Percentiles rank a stretch among this genome's conserved stretches.
Conservation (phyloP, 106 monocot species). For the Dactylorhiza incarnata region DNA sequence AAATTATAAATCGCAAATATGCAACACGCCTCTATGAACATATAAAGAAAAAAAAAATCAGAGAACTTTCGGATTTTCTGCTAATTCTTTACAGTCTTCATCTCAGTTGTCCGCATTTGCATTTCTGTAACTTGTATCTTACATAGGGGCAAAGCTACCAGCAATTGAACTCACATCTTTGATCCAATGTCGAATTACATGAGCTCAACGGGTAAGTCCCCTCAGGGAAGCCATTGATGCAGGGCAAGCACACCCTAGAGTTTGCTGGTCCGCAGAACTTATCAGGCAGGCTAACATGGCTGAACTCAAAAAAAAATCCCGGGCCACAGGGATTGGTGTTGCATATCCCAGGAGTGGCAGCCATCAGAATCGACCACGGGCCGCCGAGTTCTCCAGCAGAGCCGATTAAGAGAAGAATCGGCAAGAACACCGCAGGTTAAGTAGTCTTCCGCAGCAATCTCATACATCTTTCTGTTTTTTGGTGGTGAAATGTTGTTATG, state of each 20-base stretch:
- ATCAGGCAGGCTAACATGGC: slow-evolving; percentile 13
- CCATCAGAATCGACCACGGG: slow-evolving; percentile 77
- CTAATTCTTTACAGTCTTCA: slow-evolving; percentile 11
- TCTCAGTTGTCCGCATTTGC: slow-evolving; percentile 29
- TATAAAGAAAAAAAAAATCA: too few relatives aligned
- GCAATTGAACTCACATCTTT: slow-evolving; percentile 57
- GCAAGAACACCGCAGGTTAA: slow-evolving; percentile 83
- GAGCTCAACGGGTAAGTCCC: slow-evolving; percentile 30
- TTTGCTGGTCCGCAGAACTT: slow-evolving; percentile 49
- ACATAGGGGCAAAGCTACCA: slow-evolving; percentile 52
- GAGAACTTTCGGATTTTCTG: too few relatives aligned
- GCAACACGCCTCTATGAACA: too few relatives aligned
- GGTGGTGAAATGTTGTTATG: too few relatives aligned
- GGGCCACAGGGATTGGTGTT: slow-evolving; percentile 42
- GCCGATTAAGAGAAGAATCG: slow-evolving; percentile 36
- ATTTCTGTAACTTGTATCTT: slow-evolving; percentile 36
- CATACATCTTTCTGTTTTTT: too few relatives aligned
- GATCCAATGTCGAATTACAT: slow-evolving; percentile 54
- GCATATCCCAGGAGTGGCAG: slow-evolving; percentile 87
- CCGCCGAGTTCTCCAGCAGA: slow-evolving; percentile 86
- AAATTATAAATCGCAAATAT: too few relatives aligned
- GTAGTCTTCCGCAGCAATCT: slow-evolving; percentile 40
- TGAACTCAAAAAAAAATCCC: slow-evolving; percentile 72
- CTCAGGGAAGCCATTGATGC: slow-evolving; percentile 54
- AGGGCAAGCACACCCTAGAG: slow-evolving; percentile 77